Base-by-base conservation (phyloP, 805 yeast genomes). In the Teunomyces atbi region DNA sequence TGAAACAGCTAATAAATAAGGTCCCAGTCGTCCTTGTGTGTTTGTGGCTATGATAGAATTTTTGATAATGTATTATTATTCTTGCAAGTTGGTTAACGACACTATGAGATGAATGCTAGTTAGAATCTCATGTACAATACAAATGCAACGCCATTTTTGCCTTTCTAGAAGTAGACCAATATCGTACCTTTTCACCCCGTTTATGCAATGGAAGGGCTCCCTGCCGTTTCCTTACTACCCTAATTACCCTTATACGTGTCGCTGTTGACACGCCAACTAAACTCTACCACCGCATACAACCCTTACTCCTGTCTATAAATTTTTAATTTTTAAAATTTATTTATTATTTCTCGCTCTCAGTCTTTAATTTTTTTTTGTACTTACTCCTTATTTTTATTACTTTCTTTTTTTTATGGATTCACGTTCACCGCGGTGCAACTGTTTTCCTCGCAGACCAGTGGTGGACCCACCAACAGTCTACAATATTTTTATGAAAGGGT, bases 41-140 rank as follows among this genome's bases (percentile, higher is more conserved):
- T 19, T 35, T 35, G 39, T 20, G 39, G 39, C 39, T 35, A 35
- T 35, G 27, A 35, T 35, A 35, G 39, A 35, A 15, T 34, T 29
- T n/a, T 34, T 34, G 37, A 35, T 20, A 19, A 35, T 35, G 39
- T 35, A 35, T 35, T 35, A 20, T 35, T 35, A 35, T 20, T 29
- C 33, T 29, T 35, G 39, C 39, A 35, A 20, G 39, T 34, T 34
- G 20, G 37, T 34, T 34, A 6, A 29, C 16, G 33, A 29, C 26
- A 6, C 10, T 29, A 13, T n/a, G 33, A 29, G 15, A 29, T 29
- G 33, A n/a, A 13, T 29, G 33, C 16, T 29, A 29, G 33, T 29
- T 29, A 29, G 16, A 29, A 29, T 29, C 16, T n/a, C 16, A 15
- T 13, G 33, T 29, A 10, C 33, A 29, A 29, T 29, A 29, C 33